phyloP scores from a whole-genome alignment of 202 grass and related monocot genomes.

The Setaria italica region DNA sequence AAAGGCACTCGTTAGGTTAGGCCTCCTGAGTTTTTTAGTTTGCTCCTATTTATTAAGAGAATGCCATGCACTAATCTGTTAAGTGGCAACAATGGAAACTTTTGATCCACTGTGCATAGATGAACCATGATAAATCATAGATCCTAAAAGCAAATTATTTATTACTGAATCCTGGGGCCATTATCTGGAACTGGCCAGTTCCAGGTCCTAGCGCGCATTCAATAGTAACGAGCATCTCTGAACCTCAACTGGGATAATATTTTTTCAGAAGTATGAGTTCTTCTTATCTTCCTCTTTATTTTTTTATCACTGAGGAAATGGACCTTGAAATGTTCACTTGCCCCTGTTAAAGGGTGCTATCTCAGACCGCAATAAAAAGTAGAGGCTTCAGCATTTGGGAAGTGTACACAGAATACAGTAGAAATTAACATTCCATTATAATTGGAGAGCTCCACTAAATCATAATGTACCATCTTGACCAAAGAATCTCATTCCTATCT shows the following conservation, averaged over 20 bases:
- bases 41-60: neutral
- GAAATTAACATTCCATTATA: neutral
- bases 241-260: neutral
- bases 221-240: constrained; percentile 2
- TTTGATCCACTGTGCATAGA: neutral
- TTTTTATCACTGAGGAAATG: neutral
- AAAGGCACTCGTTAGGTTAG: neutral
- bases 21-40: neutral
- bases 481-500: constrained; percentile 1
- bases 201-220: neutral
- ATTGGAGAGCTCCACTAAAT: neutral
- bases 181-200: neutral
- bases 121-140: constrained; percentile 2
- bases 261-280: constrained; percentile 1
- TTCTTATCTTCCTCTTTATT: neutral
- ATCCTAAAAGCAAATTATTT: neutral
- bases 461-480: neutral
- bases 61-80: neutral
- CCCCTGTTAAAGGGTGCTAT: neutral
- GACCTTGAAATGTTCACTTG: neutral
- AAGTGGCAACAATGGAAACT: neutral
- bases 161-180: neutral
- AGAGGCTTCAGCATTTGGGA: neutral
- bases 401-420: neutral
- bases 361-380: neutral